A percentile compares a stretch with the other conserved stretches of the same genome.
Evolutionary conservation across 495 filamentous ascomycete species (phyloP).

Genomic region (Tuber umbilicatum): DNA sequence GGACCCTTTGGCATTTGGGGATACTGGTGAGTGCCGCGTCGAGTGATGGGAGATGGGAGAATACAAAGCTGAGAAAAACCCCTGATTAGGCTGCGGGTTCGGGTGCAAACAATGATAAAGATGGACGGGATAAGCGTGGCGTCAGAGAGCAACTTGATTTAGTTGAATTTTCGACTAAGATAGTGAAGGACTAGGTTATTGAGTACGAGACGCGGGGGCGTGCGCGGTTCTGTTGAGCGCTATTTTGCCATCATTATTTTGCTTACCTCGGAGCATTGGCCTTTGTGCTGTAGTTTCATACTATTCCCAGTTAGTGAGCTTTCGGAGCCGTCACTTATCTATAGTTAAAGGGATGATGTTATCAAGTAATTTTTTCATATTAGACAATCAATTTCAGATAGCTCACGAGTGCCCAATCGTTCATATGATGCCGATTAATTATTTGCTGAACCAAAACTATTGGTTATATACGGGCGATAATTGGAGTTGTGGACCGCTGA

Average conservation of each 20-base stretch:
- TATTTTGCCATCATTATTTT: too few species aligned
- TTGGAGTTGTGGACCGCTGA: too few species aligned
- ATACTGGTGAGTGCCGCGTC: constrained; percentile 31
- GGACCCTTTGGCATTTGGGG: constrained; percentile 28
- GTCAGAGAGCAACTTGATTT: constrained; percentile 12
- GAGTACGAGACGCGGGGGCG: too few species aligned
- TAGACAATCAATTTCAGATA: neutral
- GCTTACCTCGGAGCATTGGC: too few species aligned
- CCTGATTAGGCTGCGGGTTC: too few species aligned
- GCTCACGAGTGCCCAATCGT: neutral
- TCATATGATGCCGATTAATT: neutral
- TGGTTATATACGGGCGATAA: too few species aligned
- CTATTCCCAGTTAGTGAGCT: neutral
- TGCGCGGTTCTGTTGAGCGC: too few species aligned
- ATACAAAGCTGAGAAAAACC: constrained; percentile 13
- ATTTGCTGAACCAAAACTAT: neutral
- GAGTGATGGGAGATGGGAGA: constrained; percentile 29
- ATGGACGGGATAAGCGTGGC: too few species aligned
- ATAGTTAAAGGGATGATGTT: neutral
- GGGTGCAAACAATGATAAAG: too few species aligned
- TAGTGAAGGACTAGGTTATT: too few species aligned
- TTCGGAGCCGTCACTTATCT: neutral
- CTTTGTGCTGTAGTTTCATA: neutral
- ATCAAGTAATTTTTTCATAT: neutral
- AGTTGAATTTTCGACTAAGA: too few species aligned